Evolutionary conservation across 2,329 filamentous ascomycete genomes (phyloP), one percentile per base, ranked within the genome.

Genomic region (Pseudogymnoascus sp.): DNA sequence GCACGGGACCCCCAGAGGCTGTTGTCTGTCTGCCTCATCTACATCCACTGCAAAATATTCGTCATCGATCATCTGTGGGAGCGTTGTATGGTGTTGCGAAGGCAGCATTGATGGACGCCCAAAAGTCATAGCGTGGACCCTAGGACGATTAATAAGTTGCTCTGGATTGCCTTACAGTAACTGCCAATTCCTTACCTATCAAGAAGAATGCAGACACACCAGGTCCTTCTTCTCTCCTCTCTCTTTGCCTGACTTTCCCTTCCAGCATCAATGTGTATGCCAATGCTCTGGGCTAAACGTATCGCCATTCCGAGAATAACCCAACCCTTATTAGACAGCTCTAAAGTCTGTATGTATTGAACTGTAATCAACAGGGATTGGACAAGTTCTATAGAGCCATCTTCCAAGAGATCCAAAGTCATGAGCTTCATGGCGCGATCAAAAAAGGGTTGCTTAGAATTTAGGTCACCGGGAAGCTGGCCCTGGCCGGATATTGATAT

Each of bases 341-440:
- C 67, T n/a, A 65, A 68, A 35, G 65, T 67, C 59, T 72, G 70
- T 11, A 72, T 66, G 63, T 71, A 72, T 35, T 69, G 68, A 19
- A 64, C 66, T 60, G 66, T 69, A 10, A 72, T 62, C n/a, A 71
- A 53, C 19, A 71, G 64, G 29, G 64, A 63, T 62, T 71, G 69
- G 7, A 72, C 70, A 21, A 71, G 64, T 9, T 65, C 59, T 17
- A 69, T 63, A 17, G 65, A 67, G 5, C 67, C 69, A 13, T 65
- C 40, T 2, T 65, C 64, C 15, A 65, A 31, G 21, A 64, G 62
- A 23, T 69, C 63, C 15, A 63, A 42, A 37, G 62, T 62, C 2
- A 68, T 56, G 5, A 69, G 53, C 17, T 65, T 29, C 29, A 65
- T 63, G 5, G 66, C 59, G 17, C 67, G 65, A 50, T 67, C 29